phyloP scores from a whole-genome alignment of 257 asterid species.

The Perilla frutescens region DNA sequence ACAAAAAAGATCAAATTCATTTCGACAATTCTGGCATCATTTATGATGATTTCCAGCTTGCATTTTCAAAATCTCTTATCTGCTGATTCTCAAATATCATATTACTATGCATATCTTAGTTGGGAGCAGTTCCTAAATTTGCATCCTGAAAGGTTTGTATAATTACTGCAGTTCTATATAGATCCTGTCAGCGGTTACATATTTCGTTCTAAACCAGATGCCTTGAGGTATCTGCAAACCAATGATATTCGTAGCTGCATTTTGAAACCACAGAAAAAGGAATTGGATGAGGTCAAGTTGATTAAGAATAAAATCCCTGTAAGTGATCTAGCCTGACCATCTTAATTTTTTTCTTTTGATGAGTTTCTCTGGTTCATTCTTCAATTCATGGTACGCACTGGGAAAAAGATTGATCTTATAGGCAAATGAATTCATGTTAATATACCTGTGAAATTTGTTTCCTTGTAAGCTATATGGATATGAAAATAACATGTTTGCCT shows the following conservation, averaged over 20 bases:
- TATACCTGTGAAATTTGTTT: background rate
- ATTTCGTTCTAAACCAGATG: slow-evolving; percentile 72
- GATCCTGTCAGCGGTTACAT: slow-evolving; percentile 69
- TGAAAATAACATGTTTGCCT: background rate
- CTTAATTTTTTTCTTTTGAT: slow-evolving; percentile 24
- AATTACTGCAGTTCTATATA: slow-evolving; percentile 57
- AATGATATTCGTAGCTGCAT: slow-evolving; percentile 56
- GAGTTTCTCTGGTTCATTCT: slow-evolving; percentile 23
- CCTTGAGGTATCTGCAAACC: slow-evolving; percentile 58
- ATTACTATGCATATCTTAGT: slow-evolving; percentile 4
- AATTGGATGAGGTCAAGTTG: slow-evolving; percentile 27
- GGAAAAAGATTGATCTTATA: background rate
- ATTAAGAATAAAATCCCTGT: slow-evolving; percentile 42
- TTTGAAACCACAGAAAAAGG: slow-evolving; percentile 54
- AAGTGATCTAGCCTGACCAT: slow-evolving; percentile 44
- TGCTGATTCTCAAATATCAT: background rate
- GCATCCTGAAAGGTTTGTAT: slow-evolving; percentile 29
- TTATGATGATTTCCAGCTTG: slow-evolving; percentile 12
- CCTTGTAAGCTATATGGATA: background rate
- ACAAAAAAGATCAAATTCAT: background rate
- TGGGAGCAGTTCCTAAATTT: background rate
- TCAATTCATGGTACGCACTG: slow-evolving; percentile 1
- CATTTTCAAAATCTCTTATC: background rate
- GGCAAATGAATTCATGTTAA: slow-evolving; percentile 7
- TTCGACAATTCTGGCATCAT: background rate